These are phyloP conservation scores for Xylaria palmicola DNA, from an alignment of 495 filamentous ascomycete species.

Conservation along the genomic window DNA sequence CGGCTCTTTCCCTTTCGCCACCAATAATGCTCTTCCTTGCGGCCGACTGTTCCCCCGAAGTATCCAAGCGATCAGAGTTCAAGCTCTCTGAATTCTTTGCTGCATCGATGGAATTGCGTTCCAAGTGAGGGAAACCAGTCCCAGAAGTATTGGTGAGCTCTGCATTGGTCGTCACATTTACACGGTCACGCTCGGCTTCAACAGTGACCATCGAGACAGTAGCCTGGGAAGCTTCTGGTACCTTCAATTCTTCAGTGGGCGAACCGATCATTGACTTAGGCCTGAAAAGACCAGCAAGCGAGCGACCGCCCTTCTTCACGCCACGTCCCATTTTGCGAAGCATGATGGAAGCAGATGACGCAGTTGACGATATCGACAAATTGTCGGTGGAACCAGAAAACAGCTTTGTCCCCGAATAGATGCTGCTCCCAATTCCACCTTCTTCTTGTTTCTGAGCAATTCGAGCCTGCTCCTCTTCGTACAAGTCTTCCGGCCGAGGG, in stretches of 20 bases:
- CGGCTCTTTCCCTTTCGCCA: slow-evolving; percentile 84
- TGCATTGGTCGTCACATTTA: slow-evolving; percentile 73
- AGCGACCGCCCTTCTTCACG: slow-evolving; percentile 88
- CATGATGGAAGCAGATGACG: slow-evolving; percentile 98
- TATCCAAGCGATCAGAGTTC: slow-evolving; percentile 51
- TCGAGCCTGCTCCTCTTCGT: slow-evolving; percentile 74
- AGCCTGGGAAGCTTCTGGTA: slow-evolving; percentile 67
- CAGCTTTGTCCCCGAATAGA: slow-evolving; percentile 85
- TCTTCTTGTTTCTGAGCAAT: slow-evolving; percentile 91
- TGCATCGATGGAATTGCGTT: slow-evolving; percentile 72
- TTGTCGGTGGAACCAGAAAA: slow-evolving; percentile 95
- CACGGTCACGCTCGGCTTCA: slow-evolving; percentile 85
- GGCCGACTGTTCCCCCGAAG: slow-evolving; percentile 57
- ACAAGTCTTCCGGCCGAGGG: slow-evolving; percentile 66
- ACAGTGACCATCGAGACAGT: slow-evolving; percentile 93
- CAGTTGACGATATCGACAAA: slow-evolving; percentile 93
- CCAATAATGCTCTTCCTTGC: slow-evolving; percentile 85
- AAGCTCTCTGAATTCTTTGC: slow-evolving; percentile 38
- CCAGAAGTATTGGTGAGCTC: slow-evolving; percentile 68
- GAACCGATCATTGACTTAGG: slow-evolving; percentile 88
- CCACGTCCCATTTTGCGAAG: slow-evolving; percentile 99
- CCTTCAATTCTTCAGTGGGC: slow-evolving; percentile 62
- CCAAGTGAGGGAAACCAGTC: slow-evolving; percentile 86
- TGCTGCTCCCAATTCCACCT: slow-evolving; percentile 84
- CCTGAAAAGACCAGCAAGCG: slow-evolving; percentile 90